Evolutionary conservation across 2,329 filamentous ascomycete species (phyloP), one percentile per base, ranked within the genome.

Genomic region (Xylogone sp.): DNA sequence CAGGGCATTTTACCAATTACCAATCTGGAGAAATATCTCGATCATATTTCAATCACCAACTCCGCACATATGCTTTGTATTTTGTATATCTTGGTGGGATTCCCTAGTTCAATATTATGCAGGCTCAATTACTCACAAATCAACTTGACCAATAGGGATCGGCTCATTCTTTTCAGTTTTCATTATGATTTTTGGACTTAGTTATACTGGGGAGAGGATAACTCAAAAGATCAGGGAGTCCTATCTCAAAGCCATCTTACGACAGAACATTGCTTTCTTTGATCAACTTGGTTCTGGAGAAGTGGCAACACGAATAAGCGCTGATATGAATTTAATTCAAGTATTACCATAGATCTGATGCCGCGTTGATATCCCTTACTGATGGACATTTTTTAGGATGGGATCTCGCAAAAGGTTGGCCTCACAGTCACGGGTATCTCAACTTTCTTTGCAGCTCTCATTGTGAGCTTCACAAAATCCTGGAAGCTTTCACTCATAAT

Each of bases 401-500:
- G 90, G 49, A 89, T 97, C 39, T 94, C 90, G 0, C 88, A 95
- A 68, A 96, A 96, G 73, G 78, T 95, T 44, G 83, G 83, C 6
- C 71, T 95, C 53, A 90, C 88, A 0, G 66, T 95, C 49, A 82
- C 84, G 4, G 87, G 88, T n/a, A 46, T 91, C 3, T 82, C 90
- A 1, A 92, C 88, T 10, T 97, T 97, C 64, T 72, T 94, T 50
- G 83, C 90, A 0, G 90, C 90, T 13, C 95, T 96, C 57, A 74
- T 96, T 52, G 91, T 97, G 56, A 90, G 87, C 2, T 57, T 97
- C 94, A 69, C 92, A 68, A 87, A 87, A 63, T 93, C 87, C 70
- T 96, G 92, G 88, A 96, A 92, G 69, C 74, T 97, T 56, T 92
- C 93, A 0, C 73, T 96, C 50, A 96, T 97, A 58, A 78, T 96